These are phyloP conservation scores for Cercospora nicotianae DNA, from an alignment of 2,329 filamentous ascomycete genomes.

Conservation along the genomic window DNA sequence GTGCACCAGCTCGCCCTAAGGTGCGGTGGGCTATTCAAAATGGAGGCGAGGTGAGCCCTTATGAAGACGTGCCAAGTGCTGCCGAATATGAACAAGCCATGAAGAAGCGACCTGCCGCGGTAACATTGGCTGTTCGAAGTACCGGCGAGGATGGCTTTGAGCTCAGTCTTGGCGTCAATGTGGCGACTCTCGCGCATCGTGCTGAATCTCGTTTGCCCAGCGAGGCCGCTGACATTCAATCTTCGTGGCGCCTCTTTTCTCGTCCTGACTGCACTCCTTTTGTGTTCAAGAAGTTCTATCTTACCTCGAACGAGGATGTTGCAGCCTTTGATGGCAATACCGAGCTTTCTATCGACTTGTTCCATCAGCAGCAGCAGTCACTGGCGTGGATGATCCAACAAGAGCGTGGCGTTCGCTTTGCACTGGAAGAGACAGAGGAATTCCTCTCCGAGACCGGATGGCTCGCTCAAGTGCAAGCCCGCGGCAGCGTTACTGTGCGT, in stretches of 20 bases:
- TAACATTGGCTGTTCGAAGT: slow-evolving; percentile 21
- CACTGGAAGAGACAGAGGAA: slow-evolving; percentile 58
- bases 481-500: slow-evolving; percentile 45
- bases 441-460: slow-evolving; percentile 45
- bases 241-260: slow-evolving; percentile 33
- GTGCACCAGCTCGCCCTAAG: slow-evolving; percentile 43
- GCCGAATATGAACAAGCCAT: slow-evolving; percentile 53
- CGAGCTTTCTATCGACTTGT: slow-evolving; percentile 44
- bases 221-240: background rate
- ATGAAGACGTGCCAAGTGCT: slow-evolving; percentile 54
- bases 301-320: slow-evolving; percentile 19
- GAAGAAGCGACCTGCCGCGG: slow-evolving; percentile 49
- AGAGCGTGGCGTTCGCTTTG: slow-evolving; percentile 51
- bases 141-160: background rate
- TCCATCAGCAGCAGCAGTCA: slow-evolving; percentile 55
- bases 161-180: slow-evolving; percentile 34
- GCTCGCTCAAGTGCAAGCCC: slow-evolving; percentile 58
- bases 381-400: slow-evolving; percentile 61
- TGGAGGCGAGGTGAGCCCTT: slow-evolving; percentile 42
- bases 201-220: slow-evolving; percentile 28
- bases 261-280: slow-evolving; percentile 5
- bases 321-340: slow-evolving; percentile 3
- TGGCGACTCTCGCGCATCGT: slow-evolving; percentile 35
- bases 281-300: slow-evolving; percentile 26
- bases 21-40: slow-evolving; percentile 42